Evolutionary conservation across 352 stramenopile species (phyloP).

Genomic region (Halophytophthora polymorphica): DNA sequence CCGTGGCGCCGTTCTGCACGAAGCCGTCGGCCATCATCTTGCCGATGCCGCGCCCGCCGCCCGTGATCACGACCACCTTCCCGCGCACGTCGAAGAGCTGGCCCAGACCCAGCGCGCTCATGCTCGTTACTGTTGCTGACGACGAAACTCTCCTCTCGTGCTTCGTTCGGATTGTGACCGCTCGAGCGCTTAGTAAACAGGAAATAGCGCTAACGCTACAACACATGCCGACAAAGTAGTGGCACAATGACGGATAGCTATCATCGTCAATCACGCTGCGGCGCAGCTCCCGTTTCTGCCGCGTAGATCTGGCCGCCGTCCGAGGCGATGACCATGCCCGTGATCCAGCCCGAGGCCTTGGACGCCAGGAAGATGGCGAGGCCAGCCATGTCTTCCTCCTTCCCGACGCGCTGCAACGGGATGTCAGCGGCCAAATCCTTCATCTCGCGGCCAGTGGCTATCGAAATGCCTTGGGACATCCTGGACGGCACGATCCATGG

Average conservation of each 20-base stretch:
- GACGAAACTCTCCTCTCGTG: too few species aligned
- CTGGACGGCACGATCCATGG: constrained; percentile 90
- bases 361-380: constrained; percentile 91
- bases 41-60: constrained; percentile 89
- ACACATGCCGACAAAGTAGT: too few species aligned
- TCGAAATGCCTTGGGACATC: constrained; percentile 84
- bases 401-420: constrained; percentile 82
- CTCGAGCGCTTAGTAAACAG: too few species aligned
- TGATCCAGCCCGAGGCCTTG: constrained; percentile 89
- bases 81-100: constrained; percentile 23
- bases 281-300: constrained; percentile 40
- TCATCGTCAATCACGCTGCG: too few species aligned
- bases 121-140: constrained; percentile 3
- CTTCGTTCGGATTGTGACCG: too few species aligned
- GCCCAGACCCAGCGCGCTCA: background rate
- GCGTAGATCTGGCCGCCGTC: constrained; percentile 85
- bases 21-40: constrained; percentile 92
- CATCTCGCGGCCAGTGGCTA: constrained; percentile 38
- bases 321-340: constrained; percentile 87
- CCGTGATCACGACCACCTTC: constrained; percentile 87
- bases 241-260: too few species aligned
- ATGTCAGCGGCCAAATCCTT: constrained; percentile 68
- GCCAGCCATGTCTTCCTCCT: constrained; percentile 91
- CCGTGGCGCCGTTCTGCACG: constrained; percentile 77
- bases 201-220: too few species aligned